Conservation (phyloP, 1,284 basidiomycete species). For the Ceraceosorus guamensis region DNA sequence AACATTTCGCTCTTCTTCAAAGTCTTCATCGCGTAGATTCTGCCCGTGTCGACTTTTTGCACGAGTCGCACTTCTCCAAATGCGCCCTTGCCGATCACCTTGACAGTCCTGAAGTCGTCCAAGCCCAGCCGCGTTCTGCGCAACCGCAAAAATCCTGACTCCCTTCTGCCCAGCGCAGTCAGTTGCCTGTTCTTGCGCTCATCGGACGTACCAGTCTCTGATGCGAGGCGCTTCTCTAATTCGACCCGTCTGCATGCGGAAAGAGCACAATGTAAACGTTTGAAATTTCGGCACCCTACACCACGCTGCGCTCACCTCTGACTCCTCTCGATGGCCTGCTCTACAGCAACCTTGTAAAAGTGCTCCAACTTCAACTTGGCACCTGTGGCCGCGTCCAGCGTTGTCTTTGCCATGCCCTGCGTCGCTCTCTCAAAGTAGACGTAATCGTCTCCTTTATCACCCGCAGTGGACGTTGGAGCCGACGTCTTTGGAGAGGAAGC, state of each 20-base stretch:
- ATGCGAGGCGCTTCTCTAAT: constrained; percentile 71
- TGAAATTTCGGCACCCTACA: not conserved
- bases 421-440: constrained; percentile 92
- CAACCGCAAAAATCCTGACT: constrained; percentile 70
- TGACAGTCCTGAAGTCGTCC: constrained; percentile 89
- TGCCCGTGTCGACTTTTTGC: constrained; percentile 92
- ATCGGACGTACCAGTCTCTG: constrained; percentile 51
- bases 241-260: constrained; percentile 67
- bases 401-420: constrained; percentile 73
- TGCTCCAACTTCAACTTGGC: constrained; percentile 96
- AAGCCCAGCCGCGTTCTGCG: constrained; percentile 86
- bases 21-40: constrained; percentile 99
- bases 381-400: constrained; percentile 82
- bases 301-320: constrained; percentile 56
- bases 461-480: not conserved
- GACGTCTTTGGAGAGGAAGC: not conserved
- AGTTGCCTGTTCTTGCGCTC: constrained; percentile 86
- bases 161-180: constrained; percentile 78
- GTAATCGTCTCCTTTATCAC: constrained; percentile 60
- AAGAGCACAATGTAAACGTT: not conserved
- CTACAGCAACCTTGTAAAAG: constrained; percentile 91
- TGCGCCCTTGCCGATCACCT: constrained; percentile 97
- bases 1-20: constrained; percentile 97
- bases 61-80: constrained; percentile 96
- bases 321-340: constrained; percentile 81